Base-by-base conservation (phyloP, 1,139 yeast genomes). In the Blastobotrys petasosporus region DNA sequence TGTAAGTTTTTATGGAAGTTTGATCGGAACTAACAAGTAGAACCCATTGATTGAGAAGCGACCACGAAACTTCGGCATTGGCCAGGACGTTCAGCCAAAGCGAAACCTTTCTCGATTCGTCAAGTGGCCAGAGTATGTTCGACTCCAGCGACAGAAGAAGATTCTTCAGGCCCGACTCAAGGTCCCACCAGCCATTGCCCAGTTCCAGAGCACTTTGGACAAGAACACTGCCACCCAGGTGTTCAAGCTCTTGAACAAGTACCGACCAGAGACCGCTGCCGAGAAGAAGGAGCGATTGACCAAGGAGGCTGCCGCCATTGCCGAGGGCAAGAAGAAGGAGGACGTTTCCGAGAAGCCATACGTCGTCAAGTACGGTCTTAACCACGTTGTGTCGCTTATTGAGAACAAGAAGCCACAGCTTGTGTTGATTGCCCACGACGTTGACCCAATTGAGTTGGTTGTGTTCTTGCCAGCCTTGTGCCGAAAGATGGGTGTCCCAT, bases 401-500 rank as follows among this genome's bases (percentile, higher is more conserved):
- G 97, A 90, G 80, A 88, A 88, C 94, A 90, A 90, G 82, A 90
- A 90, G 80, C 94, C 96, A 63, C 85, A 87, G 74, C 81, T 90
- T 66, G 97, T 90, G 59, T 80, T 90, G 71, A 90, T 90, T 69
- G 97, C 97, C 71, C 84, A 90, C 78, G 97, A 90, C 66, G 97
- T 90, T 67, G 97, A 90, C 80, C 97, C 97, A 71, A 86, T 90
- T 69, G 97, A 90, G 77, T 80, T 90, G 70, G 97, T 90, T 63
- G 77, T 90, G 62, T 90, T 85, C 83, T 78, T 90, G 63, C 97
- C 97, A 70, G 97, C 97, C 73, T 82, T 90, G 69, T 90, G 97
- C 80, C 86, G 92, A 79, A 90, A 90, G 84, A 82, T 90, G 94
- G 97, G 97, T 76, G 88, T 92, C 61, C 97, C 97, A 71, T 90